A percentile compares a stretch with the other conserved stretches of the same genome.
phyloP scores from a whole-genome alignment of 768 basidiomycete species.

The Tephrocybe sp. region DNA sequence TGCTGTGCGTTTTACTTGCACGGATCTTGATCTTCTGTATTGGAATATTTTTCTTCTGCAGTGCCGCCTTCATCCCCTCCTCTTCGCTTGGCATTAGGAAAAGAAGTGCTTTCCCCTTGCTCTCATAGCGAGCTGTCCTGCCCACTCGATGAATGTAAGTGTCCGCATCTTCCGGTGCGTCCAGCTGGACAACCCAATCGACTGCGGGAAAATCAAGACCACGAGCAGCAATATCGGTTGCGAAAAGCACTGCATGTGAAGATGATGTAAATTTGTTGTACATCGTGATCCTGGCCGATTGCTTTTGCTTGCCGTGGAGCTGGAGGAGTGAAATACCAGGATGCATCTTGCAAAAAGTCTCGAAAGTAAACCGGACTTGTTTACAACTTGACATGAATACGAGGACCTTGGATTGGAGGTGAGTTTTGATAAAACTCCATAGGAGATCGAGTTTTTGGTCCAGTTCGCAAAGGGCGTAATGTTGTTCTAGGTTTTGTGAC shows the following conservation, averaged over 20 bases:
- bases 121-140: slow-evolving; percentile 90
- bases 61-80: slow-evolving; percentile 76
- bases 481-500: slow-evolving; percentile 81
- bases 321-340: slow-evolving; percentile 92
- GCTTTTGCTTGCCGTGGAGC: slow-evolving; percentile 96
- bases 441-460: slow-evolving; percentile 88
- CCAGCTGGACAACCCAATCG: slow-evolving; percentile 95
- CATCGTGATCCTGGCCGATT: slow-evolving; percentile 78
- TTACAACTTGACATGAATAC: slow-evolving; percentile 96
- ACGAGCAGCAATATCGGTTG: slow-evolving; percentile 94
- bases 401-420: slow-evolving; percentile 85
- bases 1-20: slow-evolving; percentile 78
- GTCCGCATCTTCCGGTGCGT: slow-evolving; percentile 95
- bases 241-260: slow-evolving; percentile 83
- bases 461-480: slow-evolving; percentile 79
- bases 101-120: slow-evolving; percentile 81
- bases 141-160: slow-evolving; percentile 98
- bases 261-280: slow-evolving; percentile 82
- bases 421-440: slow-evolving; percentile 93
- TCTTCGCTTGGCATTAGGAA: slow-evolving; percentile 90
- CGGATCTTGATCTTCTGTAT: slow-evolving; percentile 84
- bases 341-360: slow-evolving; percentile 93
- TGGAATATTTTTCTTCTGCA: slow-evolving; percentile 70
- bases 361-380: slow-evolving; percentile 95
- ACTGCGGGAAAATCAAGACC: slow-evolving; percentile 95